Conservation (phyloP, 495 filamentous ascomycete species). For the Talaromyces adpressus region DNA sequence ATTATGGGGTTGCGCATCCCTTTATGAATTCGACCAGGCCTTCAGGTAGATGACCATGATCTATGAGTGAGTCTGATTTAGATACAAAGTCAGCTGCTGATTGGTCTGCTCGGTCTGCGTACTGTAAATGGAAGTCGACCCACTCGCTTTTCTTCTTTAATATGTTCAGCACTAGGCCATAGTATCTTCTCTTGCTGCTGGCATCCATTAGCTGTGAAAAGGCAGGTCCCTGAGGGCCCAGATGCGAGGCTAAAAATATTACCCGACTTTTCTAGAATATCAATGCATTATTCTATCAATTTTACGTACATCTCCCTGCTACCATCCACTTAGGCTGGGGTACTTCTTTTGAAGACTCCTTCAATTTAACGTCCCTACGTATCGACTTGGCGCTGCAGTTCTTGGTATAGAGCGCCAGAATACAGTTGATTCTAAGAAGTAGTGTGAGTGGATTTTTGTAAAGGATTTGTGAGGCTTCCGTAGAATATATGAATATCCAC, state of each 20-base stretch:
- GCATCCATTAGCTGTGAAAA: not conserved
- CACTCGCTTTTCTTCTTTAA: not conserved
- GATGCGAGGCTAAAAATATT: constrained; percentile 14
- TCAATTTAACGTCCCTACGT: not conserved
- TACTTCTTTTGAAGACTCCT: not conserved
- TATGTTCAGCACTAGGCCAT: constrained; percentile 13
- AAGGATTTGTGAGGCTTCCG: not conserved
- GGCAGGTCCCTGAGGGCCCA: constrained; percentile 6
- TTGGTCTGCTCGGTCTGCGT: constrained; percentile 26
- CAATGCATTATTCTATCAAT: not conserved
- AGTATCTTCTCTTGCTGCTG: constrained; percentile 2
- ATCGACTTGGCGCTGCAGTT: not conserved
- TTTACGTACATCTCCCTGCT: not conserved
- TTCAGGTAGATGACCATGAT: not conserved
- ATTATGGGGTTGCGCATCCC: not conserved
- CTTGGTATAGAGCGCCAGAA: not conserved
- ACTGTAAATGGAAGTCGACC: constrained; percentile 22
- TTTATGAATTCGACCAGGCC: not conserved
- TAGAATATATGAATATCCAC: constrained; percentile 6
- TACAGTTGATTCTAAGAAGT: not conserved
- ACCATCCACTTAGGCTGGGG: not conserved
- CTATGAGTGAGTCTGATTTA: not conserved
- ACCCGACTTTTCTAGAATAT: not conserved
- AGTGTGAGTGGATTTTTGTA: not conserved
- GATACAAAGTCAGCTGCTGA: constrained; percentile 13